phyloP scores from a whole-genome alignment of 2,329 filamentous ascomycete species.

The Diaporthe humulicola region DNA sequence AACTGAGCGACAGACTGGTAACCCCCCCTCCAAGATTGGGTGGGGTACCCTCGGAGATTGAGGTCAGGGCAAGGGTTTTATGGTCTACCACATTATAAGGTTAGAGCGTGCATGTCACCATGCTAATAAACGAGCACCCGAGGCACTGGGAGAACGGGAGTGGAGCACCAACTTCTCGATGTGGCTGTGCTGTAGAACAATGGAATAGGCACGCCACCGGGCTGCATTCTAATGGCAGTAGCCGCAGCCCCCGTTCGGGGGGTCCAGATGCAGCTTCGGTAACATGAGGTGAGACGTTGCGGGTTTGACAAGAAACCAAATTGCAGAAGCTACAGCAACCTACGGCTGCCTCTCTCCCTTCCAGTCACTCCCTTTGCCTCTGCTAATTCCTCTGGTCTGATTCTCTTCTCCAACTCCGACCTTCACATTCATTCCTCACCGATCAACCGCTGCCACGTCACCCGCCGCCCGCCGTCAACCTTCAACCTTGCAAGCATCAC shows the following conservation, averaged over 20 bases:
- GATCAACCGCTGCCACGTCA: slow-evolving; percentile 26
- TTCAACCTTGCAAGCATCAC: neutral
- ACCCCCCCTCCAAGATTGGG: neutral
- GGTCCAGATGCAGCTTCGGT: neutral
- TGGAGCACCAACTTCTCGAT: slow-evolving; percentile 2
- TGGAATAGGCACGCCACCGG: neutral
- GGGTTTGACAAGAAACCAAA: slow-evolving; percentile 26
- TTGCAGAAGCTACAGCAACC: neutral
- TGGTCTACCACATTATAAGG: neutral
- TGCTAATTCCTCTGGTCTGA: neutral
- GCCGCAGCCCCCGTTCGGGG: neutral
- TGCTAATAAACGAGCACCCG: slow-evolving; percentile 9
- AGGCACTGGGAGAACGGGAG: slow-evolving; percentile 9
- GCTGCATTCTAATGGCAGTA: neutral
- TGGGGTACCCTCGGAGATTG: slow-evolving; percentile 16
- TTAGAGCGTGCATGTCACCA: slow-evolving; percentile 12
- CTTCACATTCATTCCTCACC: neutral
- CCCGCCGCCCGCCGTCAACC: slow-evolving; percentile 8
- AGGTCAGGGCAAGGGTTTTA: neutral
- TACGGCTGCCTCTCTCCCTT: neutral
- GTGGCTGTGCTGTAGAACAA: slow-evolving; percentile 4
- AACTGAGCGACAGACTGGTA: no score
- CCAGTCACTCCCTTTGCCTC: neutral
- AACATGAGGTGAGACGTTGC: slow-evolving; percentile 28
- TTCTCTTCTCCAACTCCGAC: neutral